A percentile compares a stretch with the other conserved stretches of the same genome.
phyloP scores from a whole-genome alignment of 352 stramenopile species.

The Phytophthora sansomeana region DNA sequence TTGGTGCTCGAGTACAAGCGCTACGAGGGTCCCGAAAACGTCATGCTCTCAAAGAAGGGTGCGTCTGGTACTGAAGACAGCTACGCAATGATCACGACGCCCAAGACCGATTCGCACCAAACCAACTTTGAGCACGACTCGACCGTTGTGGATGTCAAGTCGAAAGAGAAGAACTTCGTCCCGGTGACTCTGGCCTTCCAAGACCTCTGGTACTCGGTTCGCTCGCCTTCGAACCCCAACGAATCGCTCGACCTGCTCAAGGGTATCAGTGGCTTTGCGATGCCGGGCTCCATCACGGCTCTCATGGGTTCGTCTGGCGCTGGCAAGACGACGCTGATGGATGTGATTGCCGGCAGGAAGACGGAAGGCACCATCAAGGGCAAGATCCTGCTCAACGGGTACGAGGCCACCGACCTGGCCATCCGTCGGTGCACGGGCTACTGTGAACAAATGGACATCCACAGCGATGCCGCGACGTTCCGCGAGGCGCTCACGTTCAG shows the following conservation, averaged over 20 bases:
- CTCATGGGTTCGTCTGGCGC: slow-evolving; percentile 85
- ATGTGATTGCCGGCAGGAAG: slow-evolving; percentile 89
- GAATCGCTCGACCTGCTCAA: slow-evolving; percentile 46
- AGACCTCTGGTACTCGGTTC: slow-evolving; percentile 52
- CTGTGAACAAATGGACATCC: slow-evolving; percentile 86
- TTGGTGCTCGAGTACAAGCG: slow-evolving; percentile 31
- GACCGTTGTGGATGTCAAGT: slow-evolving; percentile 18
- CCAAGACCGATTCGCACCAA: slow-evolving; percentile 3
- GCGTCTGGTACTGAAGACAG: neutral
- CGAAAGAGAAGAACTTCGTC: slow-evolving; percentile 30
- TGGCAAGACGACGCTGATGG: slow-evolving; percentile 89
- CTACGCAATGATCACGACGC: slow-evolving; percentile 19
- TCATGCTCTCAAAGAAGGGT: slow-evolving; percentile 10
- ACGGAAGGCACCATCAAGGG: slow-evolving; percentile 67
- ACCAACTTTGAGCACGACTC: neutral
- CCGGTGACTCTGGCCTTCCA: slow-evolving; percentile 46
- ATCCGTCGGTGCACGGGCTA: slow-evolving; percentile 53
- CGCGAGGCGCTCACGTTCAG: slow-evolving; percentile 89
- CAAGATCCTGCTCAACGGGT: slow-evolving; percentile 55
- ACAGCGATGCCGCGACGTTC: slow-evolving; percentile 84
- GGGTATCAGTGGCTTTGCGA: slow-evolving; percentile 30
- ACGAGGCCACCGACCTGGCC: slow-evolving; percentile 37
- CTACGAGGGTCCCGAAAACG: slow-evolving; percentile 37
- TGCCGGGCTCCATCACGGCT: slow-evolving; percentile 77
- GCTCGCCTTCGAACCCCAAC: slow-evolving; percentile 38